phyloP scores from a whole-genome alignment of 1,139 yeast genomes.

The Blastobotrys capitulatus region DNA sequence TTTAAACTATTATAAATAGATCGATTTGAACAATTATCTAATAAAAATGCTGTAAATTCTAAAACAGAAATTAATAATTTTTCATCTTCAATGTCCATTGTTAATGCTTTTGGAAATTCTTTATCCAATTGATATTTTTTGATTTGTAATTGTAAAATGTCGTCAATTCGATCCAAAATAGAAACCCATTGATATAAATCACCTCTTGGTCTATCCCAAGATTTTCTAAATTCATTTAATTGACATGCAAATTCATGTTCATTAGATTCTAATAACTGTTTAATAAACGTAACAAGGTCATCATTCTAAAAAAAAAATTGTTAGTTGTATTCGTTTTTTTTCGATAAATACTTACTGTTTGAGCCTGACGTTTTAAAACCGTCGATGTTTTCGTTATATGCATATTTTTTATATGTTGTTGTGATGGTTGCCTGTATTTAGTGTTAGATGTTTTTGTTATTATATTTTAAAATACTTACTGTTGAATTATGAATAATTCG shows the following conservation, averaged over 20 bases:
- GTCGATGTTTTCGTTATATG: constrained; percentile 28
- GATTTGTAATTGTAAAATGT: constrained; percentile 50
- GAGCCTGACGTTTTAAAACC: constrained; percentile 25
- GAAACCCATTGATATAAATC: constrained; percentile 75
- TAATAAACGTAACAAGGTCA: constrained; percentile 40
- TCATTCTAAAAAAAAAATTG: constrained; percentile 34
- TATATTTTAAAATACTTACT: neutral
- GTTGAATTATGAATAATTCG: neutral
- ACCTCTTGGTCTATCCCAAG: constrained; percentile 66
- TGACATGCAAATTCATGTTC: constrained; percentile 34
- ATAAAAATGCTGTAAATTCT: constrained; percentile 54
- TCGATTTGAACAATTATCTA: constrained; percentile 67
- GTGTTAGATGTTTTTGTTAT: neutral
- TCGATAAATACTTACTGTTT: constrained; percentile 1
- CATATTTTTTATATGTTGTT: constrained; percentile 3
- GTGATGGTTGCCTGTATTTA: neutral
- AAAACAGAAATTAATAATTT: constrained; percentile 49
- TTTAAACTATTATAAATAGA: constrained; percentile 64
- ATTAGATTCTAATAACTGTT: constrained; percentile 34
- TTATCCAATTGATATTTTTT: constrained; percentile 50
- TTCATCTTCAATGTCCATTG: constrained; percentile 44
- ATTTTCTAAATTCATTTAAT: constrained; percentile 31
- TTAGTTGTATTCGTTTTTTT: neutral
- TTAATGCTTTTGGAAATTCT: constrained; percentile 41
- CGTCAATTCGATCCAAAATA: constrained; percentile 70